Base-by-base conservation (phyloP, 2,329 filamentous ascomycete genomes). In the Neonectria sp. region DNA sequence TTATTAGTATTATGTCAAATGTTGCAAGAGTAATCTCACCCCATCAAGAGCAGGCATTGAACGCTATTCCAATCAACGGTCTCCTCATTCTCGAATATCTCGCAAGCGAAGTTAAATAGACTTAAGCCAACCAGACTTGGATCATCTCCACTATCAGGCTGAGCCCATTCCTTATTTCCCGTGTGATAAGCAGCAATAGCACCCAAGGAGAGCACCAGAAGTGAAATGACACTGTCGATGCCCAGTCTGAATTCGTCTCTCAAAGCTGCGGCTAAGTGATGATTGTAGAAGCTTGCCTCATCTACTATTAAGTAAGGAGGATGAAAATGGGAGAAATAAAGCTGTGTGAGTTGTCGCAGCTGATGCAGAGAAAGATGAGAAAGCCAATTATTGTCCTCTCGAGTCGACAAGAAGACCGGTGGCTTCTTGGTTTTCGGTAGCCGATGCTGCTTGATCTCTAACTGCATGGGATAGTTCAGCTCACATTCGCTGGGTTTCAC, bases 261-360 rank as follows among this genome's bases (percentile, higher is more conserved):
- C 24, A 29, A 43, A 11, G 15, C 58, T 37, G 25, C 48, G 37
- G 15, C 59, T 40, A 57, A 55, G 21, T 48, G 49, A 15, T 4
- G 68, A 53, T 6, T 45, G 27, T 70, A 65, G 9, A 71, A 71
- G 12, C 25, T 31, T 2, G 57, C 9, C 46, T 70, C 69, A 17
- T 68, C 55, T 0, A 71, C 27, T 24, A 70, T 63, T 2, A 71
- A 55, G 13, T 64, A 71, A 1, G 68, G 64, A 0, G 69, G 52
- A 4, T 71, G 69, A 9, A 68, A 70, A 25, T 70, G 63, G 9
- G 62, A 37, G 15, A 71, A 70, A 17, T 71, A 71, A 1, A 56
- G 55, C 29, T 66, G 60, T 2, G 63, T 64, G 0, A 71, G 21
- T 12, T 59, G 52, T n/a, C 56, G 53, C 11, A 68, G 49, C 8